Percentiles rank a stretch among this genome's conserved stretches.
These are phyloP conservation scores for Clarireedia sp. DNA, from an alignment of 2,329 filamentous ascomycete species.

Conservation along the genomic window DNA sequence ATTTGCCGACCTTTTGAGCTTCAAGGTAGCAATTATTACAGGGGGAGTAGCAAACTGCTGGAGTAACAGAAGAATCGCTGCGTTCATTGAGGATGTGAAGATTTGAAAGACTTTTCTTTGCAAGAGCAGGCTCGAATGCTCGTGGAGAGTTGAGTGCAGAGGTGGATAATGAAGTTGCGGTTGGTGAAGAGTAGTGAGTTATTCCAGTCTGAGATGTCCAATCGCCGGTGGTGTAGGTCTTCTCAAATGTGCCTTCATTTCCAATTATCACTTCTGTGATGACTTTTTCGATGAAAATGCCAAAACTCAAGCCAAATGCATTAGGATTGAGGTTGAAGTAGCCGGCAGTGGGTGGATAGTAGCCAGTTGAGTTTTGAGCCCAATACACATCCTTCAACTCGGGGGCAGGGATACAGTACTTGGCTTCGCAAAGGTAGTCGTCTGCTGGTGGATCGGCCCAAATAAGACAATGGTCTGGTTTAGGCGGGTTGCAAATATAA, in stretches of 20 bases:
- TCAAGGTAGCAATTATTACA: slow-evolving; percentile 46
- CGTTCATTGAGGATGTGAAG: slow-evolving; percentile 30
- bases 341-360: slow-evolving; percentile 44
- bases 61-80: slow-evolving; percentile 31
- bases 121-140: background rate
- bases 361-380: slow-evolving; percentile 38
- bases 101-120: background rate
- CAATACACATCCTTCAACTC: slow-evolving; percentile 31
- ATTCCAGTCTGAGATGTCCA: slow-evolving; percentile 45
- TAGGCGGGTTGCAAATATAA: slow-evolving; percentile 34
- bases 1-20: slow-evolving; percentile 42
- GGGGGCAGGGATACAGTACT: slow-evolving; percentile 33
- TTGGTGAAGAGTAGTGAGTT: slow-evolving; percentile 30
- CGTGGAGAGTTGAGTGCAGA: background rate
- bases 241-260: slow-evolving; percentile 17
- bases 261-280: slow-evolving; percentile 29
- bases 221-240: slow-evolving; percentile 46
- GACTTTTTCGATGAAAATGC: slow-evolving; percentile 47
- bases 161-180: slow-evolving; percentile 2
- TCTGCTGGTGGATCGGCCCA: slow-evolving; percentile 33
- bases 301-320: slow-evolving; percentile 54
- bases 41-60: slow-evolving; percentile 41
- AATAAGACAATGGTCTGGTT: slow-evolving; percentile 33
- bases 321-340: slow-evolving; percentile 60
- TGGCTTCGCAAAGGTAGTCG: slow-evolving; percentile 33